Conservation (phyloP, 139 green algal genomes). For the Tetratostichococcus sp. region DNA sequence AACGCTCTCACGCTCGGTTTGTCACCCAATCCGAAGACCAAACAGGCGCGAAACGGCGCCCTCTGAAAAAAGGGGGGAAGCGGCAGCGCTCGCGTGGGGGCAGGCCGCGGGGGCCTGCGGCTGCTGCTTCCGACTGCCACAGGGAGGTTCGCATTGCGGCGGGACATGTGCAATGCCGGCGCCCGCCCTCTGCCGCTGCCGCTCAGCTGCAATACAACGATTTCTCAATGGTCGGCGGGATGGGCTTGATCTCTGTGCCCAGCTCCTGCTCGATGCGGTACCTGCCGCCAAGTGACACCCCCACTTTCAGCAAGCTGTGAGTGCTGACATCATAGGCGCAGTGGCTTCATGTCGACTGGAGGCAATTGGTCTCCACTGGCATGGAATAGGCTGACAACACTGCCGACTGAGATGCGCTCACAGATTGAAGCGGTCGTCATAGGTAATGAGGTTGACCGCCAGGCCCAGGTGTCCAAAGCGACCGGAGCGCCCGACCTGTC, state of each 20-base stretch:
- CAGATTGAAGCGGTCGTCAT: slow-evolving; percentile 97
- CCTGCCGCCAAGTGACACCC: too few relatives aligned
- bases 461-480: slow-evolving; percentile 98
- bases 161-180: neutral
- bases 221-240: slow-evolving; percentile 95
- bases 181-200: neutral
- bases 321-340: too few relatives aligned
- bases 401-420: slow-evolving; percentile 23
- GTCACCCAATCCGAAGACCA: neutral
- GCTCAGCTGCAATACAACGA: slow-evolving; percentile 85
- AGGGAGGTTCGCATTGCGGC: neutral
- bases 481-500: slow-evolving; percentile 86
- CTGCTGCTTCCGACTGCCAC: neutral
- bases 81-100: neutral
- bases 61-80: neutral
- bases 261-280: slow-evolving; percentile 98
- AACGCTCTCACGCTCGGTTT: neutral
- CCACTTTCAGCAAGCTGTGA: too few relatives aligned
- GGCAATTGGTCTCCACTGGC: too few relatives aligned
- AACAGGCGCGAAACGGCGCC: neutral
- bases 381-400: too few relatives aligned
- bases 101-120: too few relatives aligned
- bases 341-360: too few relatives aligned
- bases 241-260: slow-evolving; percentile 99
- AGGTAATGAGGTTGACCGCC: slow-evolving; percentile 98